Conservation (phyloP, 2,329 filamentous ascomycete genomes). For the Phialemoniopsis sp. region DNA sequence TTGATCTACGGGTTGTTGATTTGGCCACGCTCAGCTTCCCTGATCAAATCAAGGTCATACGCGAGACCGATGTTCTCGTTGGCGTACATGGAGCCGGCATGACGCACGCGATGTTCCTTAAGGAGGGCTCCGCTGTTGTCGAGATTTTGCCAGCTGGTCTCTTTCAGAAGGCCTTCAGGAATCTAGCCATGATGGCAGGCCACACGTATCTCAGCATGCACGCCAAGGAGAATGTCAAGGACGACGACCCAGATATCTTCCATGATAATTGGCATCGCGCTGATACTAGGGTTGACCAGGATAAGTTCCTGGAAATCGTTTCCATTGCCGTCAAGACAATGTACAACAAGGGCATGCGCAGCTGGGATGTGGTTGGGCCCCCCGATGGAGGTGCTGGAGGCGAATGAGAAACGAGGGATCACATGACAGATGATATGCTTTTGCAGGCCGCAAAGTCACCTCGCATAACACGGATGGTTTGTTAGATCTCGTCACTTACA, state of each 20-base stretch:
- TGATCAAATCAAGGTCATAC: slow-evolving; percentile 27
- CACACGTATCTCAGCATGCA: slow-evolving; percentile 31
- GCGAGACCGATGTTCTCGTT: slow-evolving; percentile 33
- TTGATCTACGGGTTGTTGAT: slow-evolving; percentile 19
- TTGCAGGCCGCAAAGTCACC: too few species aligned
- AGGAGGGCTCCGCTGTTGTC: slow-evolving; percentile 25
- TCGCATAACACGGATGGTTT: too few species aligned
- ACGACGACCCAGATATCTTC: background rate
- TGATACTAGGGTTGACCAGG: slow-evolving; percentile 3
- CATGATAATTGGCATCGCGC: slow-evolving; percentile 3
- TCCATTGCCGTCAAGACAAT: slow-evolving; percentile 6
- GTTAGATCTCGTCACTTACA: too few species aligned
- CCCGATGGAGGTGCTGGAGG: too few species aligned
- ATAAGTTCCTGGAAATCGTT: slow-evolving; percentile 3
- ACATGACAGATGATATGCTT: too few species aligned
- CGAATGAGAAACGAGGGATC: too few species aligned
- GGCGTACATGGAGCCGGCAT: slow-evolving; percentile 39
- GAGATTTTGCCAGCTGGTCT: slow-evolving; percentile 34
- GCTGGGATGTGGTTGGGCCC: slow-evolving; percentile 1
- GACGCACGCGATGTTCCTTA: slow-evolving; percentile 35
- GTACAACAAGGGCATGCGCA: slow-evolving; percentile 6
- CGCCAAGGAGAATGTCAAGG: slow-evolving; percentile 7
- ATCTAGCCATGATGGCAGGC: slow-evolving; percentile 30
- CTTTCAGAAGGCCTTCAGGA: slow-evolving; percentile 31
- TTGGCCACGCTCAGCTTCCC: slow-evolving; percentile 29